Conservation (phyloP, 2,329 filamentous ascomycete species). For the Zopfia rhizophila region DNA sequence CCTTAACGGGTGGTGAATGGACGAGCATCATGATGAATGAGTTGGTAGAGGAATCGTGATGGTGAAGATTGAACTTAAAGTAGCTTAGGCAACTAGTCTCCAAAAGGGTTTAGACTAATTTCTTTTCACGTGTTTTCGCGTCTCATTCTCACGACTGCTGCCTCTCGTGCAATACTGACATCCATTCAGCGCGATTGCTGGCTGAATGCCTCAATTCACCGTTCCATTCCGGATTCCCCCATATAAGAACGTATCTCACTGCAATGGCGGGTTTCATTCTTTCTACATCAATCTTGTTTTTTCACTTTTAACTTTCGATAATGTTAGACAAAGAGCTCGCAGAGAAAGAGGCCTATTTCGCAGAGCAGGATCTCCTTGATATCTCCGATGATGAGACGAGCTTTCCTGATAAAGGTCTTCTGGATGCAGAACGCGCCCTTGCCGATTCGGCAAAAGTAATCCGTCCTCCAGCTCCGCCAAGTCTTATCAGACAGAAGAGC, state of each 20-base stretch:
- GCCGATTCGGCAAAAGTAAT: conserved; percentile 30
- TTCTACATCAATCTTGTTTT: conserved; percentile 1
- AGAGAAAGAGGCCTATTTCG: conserved; percentile 42
- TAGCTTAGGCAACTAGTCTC: no score
- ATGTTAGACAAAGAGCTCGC: conserved; percentile 38
- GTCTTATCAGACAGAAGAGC: conserved; percentile 25
- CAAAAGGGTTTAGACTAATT: no score
- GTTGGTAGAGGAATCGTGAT: no score
- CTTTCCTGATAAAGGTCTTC: conserved; percentile 23
- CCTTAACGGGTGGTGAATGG: no score
- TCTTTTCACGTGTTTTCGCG: background rate
- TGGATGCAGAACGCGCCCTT: conserved; percentile 32
- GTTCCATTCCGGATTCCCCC: no score
- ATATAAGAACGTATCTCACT: no score
- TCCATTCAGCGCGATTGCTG: background rate
- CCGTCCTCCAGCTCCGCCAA: conserved; percentile 21
- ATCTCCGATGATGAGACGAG: conserved; percentile 39
- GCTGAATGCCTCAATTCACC: conserved; percentile 3
- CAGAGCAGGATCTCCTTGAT: conserved; percentile 41
- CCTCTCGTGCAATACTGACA: conserved; percentile 12
- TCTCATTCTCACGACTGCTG: conserved; percentile 16
- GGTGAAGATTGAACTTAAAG: no score
- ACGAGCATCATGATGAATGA: no score
- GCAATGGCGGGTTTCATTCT: no score
- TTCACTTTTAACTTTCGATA: conserved; percentile 1